Conservation (phyloP, 73 alveolate genomes). For the Durusdinium trenchii region DNA sequence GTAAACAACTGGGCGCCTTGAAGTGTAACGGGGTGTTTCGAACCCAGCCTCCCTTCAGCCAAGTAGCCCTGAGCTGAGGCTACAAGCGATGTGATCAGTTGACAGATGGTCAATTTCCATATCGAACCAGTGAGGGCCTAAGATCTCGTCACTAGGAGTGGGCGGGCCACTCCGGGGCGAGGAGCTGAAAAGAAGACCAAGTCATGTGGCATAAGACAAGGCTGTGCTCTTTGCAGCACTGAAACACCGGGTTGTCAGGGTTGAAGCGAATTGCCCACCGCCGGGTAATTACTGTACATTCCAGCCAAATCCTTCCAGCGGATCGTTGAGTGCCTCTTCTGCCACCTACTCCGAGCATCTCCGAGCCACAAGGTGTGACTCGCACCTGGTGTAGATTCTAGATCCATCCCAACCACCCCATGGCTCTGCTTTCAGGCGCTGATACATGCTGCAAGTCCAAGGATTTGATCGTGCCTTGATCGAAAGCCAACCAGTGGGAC, state of each 20-base stretch:
- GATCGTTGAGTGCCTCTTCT: too few relatives aligned
- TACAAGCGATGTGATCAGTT: slow-evolving; percentile 60
- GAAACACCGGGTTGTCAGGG: too few relatives aligned
- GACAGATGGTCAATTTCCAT: slow-evolving; percentile 65
- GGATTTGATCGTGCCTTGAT: slow-evolving; percentile 16
- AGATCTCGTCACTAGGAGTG: not conserved
- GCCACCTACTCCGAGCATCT: too few relatives aligned
- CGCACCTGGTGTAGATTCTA: not conserved
- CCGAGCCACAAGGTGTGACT: not conserved
- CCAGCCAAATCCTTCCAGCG: too few relatives aligned
- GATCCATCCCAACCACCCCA: not conserved
- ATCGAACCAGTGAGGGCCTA: slow-evolving; percentile 56
- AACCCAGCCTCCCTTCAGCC: not conserved
- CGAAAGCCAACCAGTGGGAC: not conserved
- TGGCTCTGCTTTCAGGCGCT: not conserved
- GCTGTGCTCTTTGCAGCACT: too few relatives aligned
- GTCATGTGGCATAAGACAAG: too few relatives aligned
- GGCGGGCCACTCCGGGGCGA: too few relatives aligned
- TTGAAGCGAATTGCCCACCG: too few relatives aligned
- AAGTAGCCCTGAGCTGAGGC: slow-evolving; percentile 11
- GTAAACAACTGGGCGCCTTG: not conserved
- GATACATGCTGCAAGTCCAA: slow-evolving; percentile 84
- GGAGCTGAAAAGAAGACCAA: too few relatives aligned
- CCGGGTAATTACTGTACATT: too few relatives aligned
- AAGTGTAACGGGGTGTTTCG: not conserved